phyloP scores from a whole-genome alignment of 805 yeast species.

The Barnettozyma sp. region DNA sequence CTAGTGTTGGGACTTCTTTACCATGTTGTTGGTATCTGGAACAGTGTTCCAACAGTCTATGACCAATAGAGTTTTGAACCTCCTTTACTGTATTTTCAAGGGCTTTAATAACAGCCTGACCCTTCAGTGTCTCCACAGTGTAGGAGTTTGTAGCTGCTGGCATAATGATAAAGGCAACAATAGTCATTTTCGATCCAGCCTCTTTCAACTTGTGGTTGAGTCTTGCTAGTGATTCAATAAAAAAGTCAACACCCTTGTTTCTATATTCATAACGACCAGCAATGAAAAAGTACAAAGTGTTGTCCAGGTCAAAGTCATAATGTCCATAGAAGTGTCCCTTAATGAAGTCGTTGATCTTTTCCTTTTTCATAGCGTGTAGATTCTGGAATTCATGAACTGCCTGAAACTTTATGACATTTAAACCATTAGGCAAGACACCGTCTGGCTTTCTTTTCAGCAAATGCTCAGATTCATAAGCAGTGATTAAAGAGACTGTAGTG shows the following conservation, averaged over 20 bases:
- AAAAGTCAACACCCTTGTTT: slow-evolving; percentile 95
- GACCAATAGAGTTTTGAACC: slow-evolving; percentile 80
- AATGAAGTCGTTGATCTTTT: slow-evolving; percentile 86
- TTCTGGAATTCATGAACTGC: slow-evolving; percentile 98
- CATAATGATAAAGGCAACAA: slow-evolving; percentile 96
- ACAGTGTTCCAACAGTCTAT: slow-evolving; percentile 84
- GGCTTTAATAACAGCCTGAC: slow-evolving; percentile 93
- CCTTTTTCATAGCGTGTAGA: slow-evolving; percentile 86
- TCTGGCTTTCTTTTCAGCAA: slow-evolving; percentile 92
- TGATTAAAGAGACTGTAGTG: slow-evolving; percentile 94
- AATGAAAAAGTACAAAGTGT: slow-evolving; percentile 90
- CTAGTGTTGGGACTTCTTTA: slow-evolving; percentile 66
- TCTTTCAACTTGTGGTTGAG: slow-evolving; percentile 82
- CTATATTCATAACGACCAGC: slow-evolving; percentile 97
- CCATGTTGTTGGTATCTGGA: slow-evolving; percentile 56
- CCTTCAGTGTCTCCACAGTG: slow-evolving; percentile 91
- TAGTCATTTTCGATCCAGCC: slow-evolving; percentile 78
- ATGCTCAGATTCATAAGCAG: slow-evolving; percentile 94
- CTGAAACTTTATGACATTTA: slow-evolving; percentile 90
- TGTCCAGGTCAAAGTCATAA: slow-evolving; percentile 88
- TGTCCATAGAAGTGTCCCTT: slow-evolving; percentile 97
- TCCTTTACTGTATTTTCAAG: slow-evolving; percentile 83
- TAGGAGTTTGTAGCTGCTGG: slow-evolving; percentile 93
- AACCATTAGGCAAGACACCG: slow-evolving; percentile 95
- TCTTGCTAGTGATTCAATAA: slow-evolving; percentile 86